A percentile compares a stretch with the other conserved stretches of the same genome.
Evolutionary conservation across 2,329 filamentous ascomycete species (phyloP).

Genomic region (Ophiostoma sp.): DNA sequence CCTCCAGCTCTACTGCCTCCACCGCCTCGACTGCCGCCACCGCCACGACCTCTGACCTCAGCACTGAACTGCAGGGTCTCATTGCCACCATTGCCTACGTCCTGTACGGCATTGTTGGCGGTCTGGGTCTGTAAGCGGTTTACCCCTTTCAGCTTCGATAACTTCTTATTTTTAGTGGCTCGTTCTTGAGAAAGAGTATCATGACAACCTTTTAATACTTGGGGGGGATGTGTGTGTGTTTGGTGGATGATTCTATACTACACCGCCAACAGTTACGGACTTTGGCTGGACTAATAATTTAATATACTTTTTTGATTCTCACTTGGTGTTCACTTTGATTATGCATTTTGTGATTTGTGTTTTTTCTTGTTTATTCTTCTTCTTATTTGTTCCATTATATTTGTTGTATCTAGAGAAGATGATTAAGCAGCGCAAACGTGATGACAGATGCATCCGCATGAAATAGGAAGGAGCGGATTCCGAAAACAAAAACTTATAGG

Average conservation of each 20-base stretch:
- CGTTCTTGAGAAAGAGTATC: not conserved
- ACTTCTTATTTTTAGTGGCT: not conserved
- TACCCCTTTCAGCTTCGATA: not conserved
- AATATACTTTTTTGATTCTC: not conserved
- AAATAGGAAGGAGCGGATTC: too few species aligned
- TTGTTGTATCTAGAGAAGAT: not conserved
- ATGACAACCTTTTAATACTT: not conserved
- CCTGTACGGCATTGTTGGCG: not conserved
- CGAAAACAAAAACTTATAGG: too few species aligned
- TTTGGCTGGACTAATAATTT: conserved; percentile 1
- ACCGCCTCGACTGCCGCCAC: not conserved
- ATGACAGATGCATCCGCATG: not conserved
- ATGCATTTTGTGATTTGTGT: not conserved
- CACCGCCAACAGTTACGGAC: not conserved
- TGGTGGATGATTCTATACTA: not conserved
- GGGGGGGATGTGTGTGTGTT: not conserved
- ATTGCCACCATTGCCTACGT: not conserved
- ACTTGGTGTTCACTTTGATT: not conserved
- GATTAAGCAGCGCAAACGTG: not conserved
- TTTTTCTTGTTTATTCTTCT: not conserved
- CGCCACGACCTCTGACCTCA: not conserved
- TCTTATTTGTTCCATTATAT: not conserved
- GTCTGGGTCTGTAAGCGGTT: conserved; percentile 1
- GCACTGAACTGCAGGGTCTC: not conserved
- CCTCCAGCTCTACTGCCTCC: not conserved